Evolutionary conservation across 1,284 basidiomycete species (phyloP), one percentile per base, ranked within the genome.

Genomic region (Cerrena zonata): DNA sequence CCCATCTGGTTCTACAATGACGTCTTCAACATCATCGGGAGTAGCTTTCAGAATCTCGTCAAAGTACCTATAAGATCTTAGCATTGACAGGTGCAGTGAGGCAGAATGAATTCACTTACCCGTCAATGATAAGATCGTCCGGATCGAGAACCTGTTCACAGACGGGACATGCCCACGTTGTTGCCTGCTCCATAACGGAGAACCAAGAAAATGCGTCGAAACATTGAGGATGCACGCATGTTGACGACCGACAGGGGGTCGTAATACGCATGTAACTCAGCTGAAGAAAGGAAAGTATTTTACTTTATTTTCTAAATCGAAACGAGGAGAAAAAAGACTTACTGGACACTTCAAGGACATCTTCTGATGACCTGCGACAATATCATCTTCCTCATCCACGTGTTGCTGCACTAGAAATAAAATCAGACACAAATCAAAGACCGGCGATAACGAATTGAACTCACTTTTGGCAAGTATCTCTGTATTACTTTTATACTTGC

Each of bases 151-250:
- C 73, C 61, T 82, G 86, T 66, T 91, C 91, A 69, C 96, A 99
- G 36, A 94, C 86, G n/a, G 96, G 95, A 67, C 96, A 99, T 37
- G 87, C 69, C 89, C 92, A 99, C 26, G 93, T 94, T 0, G 96
- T 96, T 4, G 94, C 95, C 69, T 92, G 89, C 61, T 95, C 91
- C 81, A 97, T 99, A 65, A 96, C 84, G 21, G 87, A 88, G 61
- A 89, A 93, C 91, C 94, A 99, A 46, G 89, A 92, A 19, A 79
- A 78, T 0, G 94, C 94, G 67, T 99, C 96, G 66, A 99, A 99
- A 68, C 96, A 99, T 62, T 96, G 92, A 2, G 91, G 74, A 67
- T 99, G 96, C 21, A 89, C 82, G 65, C 96, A 99, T 55, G 78
- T 73, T 12, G 73, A 77, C 0, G 95, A 94, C 15, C 95, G 87